Evolutionary conservation across 352 stramenopile genomes (phyloP), one percentile per base, ranked within the genome.

Genomic region (Globisporangium perplexum): DNA sequence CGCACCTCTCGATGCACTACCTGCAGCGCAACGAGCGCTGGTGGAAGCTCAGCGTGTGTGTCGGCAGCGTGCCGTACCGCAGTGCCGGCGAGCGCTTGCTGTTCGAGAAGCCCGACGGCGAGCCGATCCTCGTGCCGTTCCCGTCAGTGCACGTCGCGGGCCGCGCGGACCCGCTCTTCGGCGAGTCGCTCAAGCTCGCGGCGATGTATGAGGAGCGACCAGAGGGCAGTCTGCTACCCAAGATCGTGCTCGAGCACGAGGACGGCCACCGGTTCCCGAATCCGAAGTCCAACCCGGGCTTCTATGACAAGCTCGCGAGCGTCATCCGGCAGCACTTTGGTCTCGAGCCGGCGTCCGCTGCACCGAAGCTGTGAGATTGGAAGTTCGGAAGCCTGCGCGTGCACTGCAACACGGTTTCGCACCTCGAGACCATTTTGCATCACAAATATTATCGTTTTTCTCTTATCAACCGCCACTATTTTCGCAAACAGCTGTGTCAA

Each of bases 1-100:
- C 76, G 31, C 60, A 77, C 11, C 45, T 91, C 17, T 72, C 76
- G 36, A 87, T 87, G 72, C 68, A 57, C 42, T 86, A 85, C 47
- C 56, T 77, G 28, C 65, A 71, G 38, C 55, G 65, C 39, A 64
- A 63, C 33, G 71, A 69, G 24, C 52, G 57, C 26, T 77, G 67
- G 66, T 87, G 76, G 76, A 83, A 85, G 35, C 60, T 85, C 17
- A 50, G 67, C 28, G 48, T 87, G 18, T 82, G 64, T 38, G 69
- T 87, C 23, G 69, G 65, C 33, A 72, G 74, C 23, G 61, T 82
- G 31, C 63, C 63, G 14, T 57, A 63, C 15, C 46, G 57, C 28
- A 68, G 68, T 0, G 66, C 76, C 33, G 72, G 73, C 35, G 55
- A 81, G 26, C 70, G 68, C 1, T 59, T 65, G 14, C 43, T 77